Conservation (phyloP, 2,329 filamentous ascomycete genomes). For the Neonectria hederae region DNA sequence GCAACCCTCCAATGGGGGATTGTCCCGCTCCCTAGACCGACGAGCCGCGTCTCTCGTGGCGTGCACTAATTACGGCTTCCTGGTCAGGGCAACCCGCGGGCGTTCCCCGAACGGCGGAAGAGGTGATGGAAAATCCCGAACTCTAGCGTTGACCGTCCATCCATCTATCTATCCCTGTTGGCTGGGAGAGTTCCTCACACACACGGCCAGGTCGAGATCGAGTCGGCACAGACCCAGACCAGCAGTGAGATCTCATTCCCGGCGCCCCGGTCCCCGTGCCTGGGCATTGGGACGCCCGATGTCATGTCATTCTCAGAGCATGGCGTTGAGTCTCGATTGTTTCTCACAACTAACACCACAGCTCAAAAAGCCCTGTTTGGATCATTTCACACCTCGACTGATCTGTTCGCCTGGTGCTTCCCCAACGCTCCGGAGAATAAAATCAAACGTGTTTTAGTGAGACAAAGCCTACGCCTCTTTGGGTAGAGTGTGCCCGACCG, state of each 20-base stretch:
- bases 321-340: conserved; percentile 27
- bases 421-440: conserved; percentile 8
- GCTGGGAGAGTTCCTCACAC: conserved; percentile 1
- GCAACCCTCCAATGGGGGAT: conserved; percentile 33
- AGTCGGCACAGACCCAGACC: conserved; percentile 9
- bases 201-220: too few species aligned
- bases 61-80: conserved; percentile 28
- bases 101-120: conserved; percentile 21
- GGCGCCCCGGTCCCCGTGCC: conserved; percentile 20
- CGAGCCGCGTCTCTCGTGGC: conserved; percentile 31
- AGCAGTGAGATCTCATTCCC: conserved; percentile 26
- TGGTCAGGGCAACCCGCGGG: conserved; percentile 20
- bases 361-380: background rate
- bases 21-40: conserved; percentile 34
- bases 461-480: conserved; percentile 3
- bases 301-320: conserved; percentile 26
- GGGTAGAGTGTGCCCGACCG: background rate
- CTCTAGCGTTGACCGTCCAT: conserved; percentile 18
- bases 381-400: background rate
- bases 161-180: conserved; percentile 9
- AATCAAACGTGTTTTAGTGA: conserved; percentile 12
- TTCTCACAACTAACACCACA: conserved; percentile 4
- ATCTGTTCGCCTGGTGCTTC: conserved; percentile 4
- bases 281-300: conserved; percentile 11
- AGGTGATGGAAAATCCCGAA: conserved; percentile 22